These are phyloP conservation scores for Penicillium sp. DNA, from an alignment of 2,329 filamentous ascomycete species.

Conservation along the genomic window DNA sequence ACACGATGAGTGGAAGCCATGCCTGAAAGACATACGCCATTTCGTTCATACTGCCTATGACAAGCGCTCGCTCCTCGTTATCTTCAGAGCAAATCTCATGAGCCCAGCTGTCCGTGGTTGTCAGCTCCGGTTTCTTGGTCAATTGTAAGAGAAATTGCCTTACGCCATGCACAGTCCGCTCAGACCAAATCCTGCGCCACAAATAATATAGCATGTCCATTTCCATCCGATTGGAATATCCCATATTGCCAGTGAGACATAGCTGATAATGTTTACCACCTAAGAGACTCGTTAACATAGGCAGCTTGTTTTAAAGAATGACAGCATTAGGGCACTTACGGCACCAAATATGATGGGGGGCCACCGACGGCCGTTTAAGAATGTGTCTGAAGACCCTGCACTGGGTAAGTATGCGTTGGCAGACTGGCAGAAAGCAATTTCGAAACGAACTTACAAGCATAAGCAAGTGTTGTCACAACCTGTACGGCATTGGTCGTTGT, in stretches of 20 bases:
- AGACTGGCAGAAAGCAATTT: not conserved
- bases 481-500: slow-evolving; percentile 62
- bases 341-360: slow-evolving; percentile 65
- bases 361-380: slow-evolving; percentile 65
- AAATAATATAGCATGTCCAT: slow-evolving; percentile 65
- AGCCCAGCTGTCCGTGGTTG: slow-evolving; percentile 47
- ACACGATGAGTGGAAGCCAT: slow-evolving; percentile 69
- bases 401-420: not conserved
- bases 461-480: slow-evolving; percentile 63
- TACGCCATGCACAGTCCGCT: slow-evolving; percentile 57
- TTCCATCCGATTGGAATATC: slow-evolving; percentile 60
- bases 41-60: slow-evolving; percentile 69
- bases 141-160: slow-evolving; percentile 23
- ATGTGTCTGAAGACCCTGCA: slow-evolving; percentile 61
- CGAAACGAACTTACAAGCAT: slow-evolving; percentile 54
- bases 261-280: slow-evolving; percentile 50
- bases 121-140: not conserved
- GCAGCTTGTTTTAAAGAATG: not conserved
- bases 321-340: slow-evolving; percentile 49
- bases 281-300: not conserved
- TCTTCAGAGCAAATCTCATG: slow-evolving; percentile 60
- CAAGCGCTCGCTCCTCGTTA: slow-evolving; percentile 68
- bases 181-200: slow-evolving; percentile 52
- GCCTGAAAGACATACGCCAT: slow-evolving; percentile 71
- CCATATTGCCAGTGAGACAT: slow-evolving; percentile 53